Conservation (phyloP, 176 grass and related monocot genomes). For the Aegilops umbellulata region DNA sequence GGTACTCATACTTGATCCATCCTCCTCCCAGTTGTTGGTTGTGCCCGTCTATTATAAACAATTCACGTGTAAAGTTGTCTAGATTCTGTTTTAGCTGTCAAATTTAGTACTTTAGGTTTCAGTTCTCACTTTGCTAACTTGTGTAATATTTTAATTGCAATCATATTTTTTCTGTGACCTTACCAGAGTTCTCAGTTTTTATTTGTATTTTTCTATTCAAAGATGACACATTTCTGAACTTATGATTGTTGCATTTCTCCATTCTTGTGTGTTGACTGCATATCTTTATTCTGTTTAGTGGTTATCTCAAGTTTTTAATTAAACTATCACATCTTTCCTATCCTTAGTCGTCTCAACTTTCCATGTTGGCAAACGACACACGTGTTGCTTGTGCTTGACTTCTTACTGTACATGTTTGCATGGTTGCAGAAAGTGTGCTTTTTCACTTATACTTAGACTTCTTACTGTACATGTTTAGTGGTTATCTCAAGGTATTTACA, state of each 20-base stretch:
- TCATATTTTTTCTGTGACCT: background rate
- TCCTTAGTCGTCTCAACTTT: background rate
- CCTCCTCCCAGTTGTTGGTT: background rate
- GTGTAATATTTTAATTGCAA: background rate
- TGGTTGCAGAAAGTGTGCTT: background rate
- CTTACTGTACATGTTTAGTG: too few species aligned
- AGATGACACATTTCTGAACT: background rate
- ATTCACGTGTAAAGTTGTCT: background rate
- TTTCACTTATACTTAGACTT: constrained; percentile 1
- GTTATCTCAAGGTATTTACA: background rate
- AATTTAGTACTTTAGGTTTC: background rate
- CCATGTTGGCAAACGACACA: background rate
- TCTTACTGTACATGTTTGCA: background rate
- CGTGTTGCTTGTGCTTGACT: background rate
- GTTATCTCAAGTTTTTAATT: constrained; percentile 1
- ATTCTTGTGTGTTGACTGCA: background rate
- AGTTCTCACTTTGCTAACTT: constrained; percentile 3
- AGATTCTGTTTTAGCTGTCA: background rate
- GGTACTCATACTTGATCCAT: constrained; percentile 45
- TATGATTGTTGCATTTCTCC: background rate
- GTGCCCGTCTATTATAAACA: background rate
- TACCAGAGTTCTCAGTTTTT: background rate
- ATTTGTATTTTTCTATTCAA: background rate
- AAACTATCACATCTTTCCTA: background rate
- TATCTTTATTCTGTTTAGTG: background rate